Evolutionary conservation across 1,139 yeast species (phyloP).

Genomic region (Scheffersomyces stambukii): DNA sequence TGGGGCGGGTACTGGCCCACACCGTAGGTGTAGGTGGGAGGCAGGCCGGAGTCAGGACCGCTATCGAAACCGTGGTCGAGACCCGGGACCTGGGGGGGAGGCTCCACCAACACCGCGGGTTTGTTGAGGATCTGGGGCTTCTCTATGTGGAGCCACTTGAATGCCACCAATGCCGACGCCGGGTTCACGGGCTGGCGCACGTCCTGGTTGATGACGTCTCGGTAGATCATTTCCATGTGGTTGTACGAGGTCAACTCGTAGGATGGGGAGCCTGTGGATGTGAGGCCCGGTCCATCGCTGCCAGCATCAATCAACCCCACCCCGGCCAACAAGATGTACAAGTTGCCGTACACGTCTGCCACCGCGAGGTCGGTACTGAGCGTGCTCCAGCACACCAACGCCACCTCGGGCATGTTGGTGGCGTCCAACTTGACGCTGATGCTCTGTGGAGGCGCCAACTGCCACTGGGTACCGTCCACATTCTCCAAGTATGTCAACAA

Average conservation of each 20-base stretch:
- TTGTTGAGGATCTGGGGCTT: slow-evolving; percentile 55
- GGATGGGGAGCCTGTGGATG: slow-evolving; percentile 27
- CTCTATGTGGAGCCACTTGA: slow-evolving; percentile 69
- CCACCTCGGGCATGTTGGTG: slow-evolving; percentile 22
- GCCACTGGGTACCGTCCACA: slow-evolving; percentile 63
- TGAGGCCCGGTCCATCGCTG: slow-evolving; percentile 4
- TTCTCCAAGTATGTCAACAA: slow-evolving; percentile 60
- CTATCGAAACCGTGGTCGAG: slow-evolving; percentile 7
- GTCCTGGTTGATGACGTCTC: slow-evolving; percentile 26
- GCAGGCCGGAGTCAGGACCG: slow-evolving; percentile 1
- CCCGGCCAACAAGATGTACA: slow-evolving; percentile 45
- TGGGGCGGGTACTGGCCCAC: slow-evolving; percentile 56
- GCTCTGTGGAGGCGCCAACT: slow-evolving; percentile 51
- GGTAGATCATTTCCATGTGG: slow-evolving; percentile 43
- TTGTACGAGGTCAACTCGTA: slow-evolving; percentile 46
- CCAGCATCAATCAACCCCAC: slow-evolving; percentile 29
- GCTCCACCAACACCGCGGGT: slow-evolving; percentile 41
- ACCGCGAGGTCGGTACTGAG: slow-evolving; percentile 53
- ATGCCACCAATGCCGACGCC: slow-evolving; percentile 38
- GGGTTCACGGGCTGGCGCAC: slow-evolving; percentile 12
- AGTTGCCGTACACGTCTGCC: slow-evolving; percentile 47
- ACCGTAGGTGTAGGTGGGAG: slow-evolving; percentile 43
- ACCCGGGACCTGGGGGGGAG: too few species aligned
- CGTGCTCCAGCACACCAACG: slow-evolving; percentile 44
- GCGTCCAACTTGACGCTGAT: slow-evolving; percentile 37